phyloP scores from a whole-genome alignment of 139 green algal species.

The Pleodorina starrii region DNA sequence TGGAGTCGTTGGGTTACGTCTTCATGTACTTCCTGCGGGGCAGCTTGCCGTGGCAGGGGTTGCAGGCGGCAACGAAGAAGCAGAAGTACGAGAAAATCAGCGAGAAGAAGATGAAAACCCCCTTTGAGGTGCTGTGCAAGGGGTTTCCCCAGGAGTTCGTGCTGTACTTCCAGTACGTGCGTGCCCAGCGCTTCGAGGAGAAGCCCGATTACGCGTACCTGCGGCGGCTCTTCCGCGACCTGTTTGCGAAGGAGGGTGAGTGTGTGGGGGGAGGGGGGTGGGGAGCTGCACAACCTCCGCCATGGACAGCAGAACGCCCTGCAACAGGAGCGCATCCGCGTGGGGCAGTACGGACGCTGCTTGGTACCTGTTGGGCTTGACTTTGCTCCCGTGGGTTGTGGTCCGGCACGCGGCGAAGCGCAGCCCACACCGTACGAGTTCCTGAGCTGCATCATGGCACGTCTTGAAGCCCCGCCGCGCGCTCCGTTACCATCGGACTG shows the following conservation, averaged over 20 bases:
- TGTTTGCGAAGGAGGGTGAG: constrained; percentile 97
- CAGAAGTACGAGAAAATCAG: constrained; percentile 99
- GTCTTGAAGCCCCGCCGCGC: too few species aligned
- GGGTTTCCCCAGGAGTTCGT: constrained; percentile 96
- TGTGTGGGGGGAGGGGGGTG: too few species aligned
- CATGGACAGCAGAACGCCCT: too few species aligned
- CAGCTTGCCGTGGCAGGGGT: constrained; percentile 94
- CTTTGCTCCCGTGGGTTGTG: too few species aligned
- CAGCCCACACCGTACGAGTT: too few species aligned
- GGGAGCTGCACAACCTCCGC: too few species aligned
- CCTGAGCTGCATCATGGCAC: too few species aligned
- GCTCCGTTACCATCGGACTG: too few species aligned
- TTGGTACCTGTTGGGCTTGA: too few species aligned
- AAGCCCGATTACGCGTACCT: constrained; percentile 99
- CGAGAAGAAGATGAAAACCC: constrained; percentile 99
- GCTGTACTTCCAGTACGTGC: constrained; percentile 97
- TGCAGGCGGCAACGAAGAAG: constrained; percentile 97
- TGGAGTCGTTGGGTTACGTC: constrained; percentile 92
- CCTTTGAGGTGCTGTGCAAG: constrained; percentile 96
- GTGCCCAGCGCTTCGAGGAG: constrained; percentile 78
- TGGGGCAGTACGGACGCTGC: too few species aligned
- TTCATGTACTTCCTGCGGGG: constrained; percentile 99
- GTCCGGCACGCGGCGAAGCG: too few species aligned
- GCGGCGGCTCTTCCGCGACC: constrained; percentile 95
- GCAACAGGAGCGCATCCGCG: too few species aligned